Evolutionary conservation across 257 asterid species (phyloP).

Genomic region (Parsonsia alboflavescens): DNA sequence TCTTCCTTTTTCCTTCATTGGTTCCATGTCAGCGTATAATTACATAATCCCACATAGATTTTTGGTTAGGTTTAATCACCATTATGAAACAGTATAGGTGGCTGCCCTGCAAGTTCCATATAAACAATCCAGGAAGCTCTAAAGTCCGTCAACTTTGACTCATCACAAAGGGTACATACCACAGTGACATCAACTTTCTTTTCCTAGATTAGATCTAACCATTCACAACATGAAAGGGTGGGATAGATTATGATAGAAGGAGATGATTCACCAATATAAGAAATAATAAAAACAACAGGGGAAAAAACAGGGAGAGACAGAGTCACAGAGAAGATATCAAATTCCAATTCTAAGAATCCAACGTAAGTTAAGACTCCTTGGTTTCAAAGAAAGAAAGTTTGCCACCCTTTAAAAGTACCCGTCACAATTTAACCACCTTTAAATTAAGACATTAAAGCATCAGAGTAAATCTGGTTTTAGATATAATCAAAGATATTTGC

Average conservation of each 20-base stretch:
- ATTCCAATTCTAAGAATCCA: too few relatives aligned
- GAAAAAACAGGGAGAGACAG: background rate
- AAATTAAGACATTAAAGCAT: background rate
- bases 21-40: background rate
- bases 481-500: background rate
- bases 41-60: background rate
- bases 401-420: too few relatives aligned
- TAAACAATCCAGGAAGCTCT: background rate
- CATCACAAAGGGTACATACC: background rate
- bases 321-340: too few relatives aligned
- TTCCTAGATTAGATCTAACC: background rate
- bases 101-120: background rate
- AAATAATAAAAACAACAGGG: too few relatives aligned
- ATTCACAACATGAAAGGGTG: background rate
- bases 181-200: background rate
- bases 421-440: background rate
- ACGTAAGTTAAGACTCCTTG: too few relatives aligned
- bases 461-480: background rate
- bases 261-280: background rate
- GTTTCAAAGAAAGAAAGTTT: too few relatives aligned
- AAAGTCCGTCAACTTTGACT: background rate
- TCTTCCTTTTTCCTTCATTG: background rate
- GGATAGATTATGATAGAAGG: background rate
- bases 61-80: background rate
- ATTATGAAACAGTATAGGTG: background rate